phyloP scores from a whole-genome alignment of 148 eudicot species.

The Bassia scoparia region DNA sequence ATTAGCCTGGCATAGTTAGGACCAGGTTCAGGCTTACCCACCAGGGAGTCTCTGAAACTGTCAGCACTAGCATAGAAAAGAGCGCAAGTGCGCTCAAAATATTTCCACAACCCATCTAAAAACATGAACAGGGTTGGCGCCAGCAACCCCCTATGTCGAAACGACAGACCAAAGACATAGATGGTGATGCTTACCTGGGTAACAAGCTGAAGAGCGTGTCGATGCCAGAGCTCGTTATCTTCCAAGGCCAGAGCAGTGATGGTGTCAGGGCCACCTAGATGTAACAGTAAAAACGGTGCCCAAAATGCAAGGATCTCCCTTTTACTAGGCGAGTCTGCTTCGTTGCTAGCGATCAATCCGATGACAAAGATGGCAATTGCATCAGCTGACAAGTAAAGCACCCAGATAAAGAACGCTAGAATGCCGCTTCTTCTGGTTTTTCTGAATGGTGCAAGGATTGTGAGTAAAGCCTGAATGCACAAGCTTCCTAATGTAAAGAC shows the following conservation, averaged over 20 bases:
- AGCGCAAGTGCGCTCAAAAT: constrained; percentile 2
- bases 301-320: constrained; percentile 2
- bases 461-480: constrained; percentile 16
- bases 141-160: background rate
- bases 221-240: constrained; percentile 19
- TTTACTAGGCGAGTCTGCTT: background rate
- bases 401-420: background rate
- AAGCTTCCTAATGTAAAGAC: constrained; percentile 7
- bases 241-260: constrained; percentile 19
- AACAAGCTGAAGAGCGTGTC: constrained; percentile 9
- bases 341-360: background rate
- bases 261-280: constrained; percentile 18
- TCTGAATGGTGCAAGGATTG: constrained; percentile 19
- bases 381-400: constrained; percentile 15
- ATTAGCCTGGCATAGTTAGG: constrained; percentile 7
- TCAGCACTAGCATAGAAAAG: background rate
- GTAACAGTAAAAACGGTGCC: constrained; percentile 11
- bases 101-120: background rate
- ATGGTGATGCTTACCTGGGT: background rate
- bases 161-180: background rate
- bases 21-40: constrained; percentile 9
- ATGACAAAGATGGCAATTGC: background rate
- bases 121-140: constrained; percentile 6
- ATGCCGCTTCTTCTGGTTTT: background rate
- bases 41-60: constrained; percentile 7